A percentile compares a stretch with the other conserved stretches of the same genome.
These are phyloP conservation scores for Saturnispora sanitii DNA, from an alignment of 805 yeast genomes.

Conservation along the genomic window DNA sequence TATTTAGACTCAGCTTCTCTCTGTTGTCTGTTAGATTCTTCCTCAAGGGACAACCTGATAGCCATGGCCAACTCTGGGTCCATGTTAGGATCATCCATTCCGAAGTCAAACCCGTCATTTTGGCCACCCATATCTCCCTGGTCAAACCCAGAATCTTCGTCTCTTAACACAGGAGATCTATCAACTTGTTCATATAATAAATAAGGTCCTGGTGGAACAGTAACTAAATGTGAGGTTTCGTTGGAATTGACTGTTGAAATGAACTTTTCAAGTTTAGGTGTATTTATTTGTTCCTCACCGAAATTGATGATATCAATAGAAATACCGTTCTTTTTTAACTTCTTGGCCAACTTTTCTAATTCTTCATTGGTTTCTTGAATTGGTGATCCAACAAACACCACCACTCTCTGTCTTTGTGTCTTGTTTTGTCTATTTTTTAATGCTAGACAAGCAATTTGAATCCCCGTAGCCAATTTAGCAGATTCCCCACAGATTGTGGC, in stretches of 20 bases:
- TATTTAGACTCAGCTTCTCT: constrained; percentile 31
- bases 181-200: constrained; percentile 74
- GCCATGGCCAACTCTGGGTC: constrained; percentile 98
- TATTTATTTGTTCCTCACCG: constrained; percentile 78
- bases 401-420: constrained; percentile 81
- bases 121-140: constrained; percentile 30
- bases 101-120: constrained; percentile 42
- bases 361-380: constrained; percentile 58
- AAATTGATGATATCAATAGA: constrained; percentile 86
- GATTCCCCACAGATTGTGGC: constrained; percentile 55
- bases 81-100: constrained; percentile 75
- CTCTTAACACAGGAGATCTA: constrained; percentile 61
- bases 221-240: constrained; percentile 71
- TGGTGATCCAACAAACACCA: constrained; percentile 86
- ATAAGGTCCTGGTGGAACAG: constrained; percentile 82
- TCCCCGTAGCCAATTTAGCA: constrained; percentile 63
- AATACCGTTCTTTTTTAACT: constrained; percentile 85
- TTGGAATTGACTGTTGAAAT: constrained; percentile 63
- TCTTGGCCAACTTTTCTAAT: constrained; percentile 76
- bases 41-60: constrained; percentile 86
- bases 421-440: constrained; percentile 94
- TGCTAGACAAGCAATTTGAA: constrained; percentile 90
- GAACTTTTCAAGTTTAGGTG: constrained; percentile 71
- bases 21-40: constrained; percentile 87
- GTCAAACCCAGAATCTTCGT: constrained; percentile 40